phyloP scores from a whole-genome alignment of 1,139 yeast species.

The Wickerhamomyces sp. region DNA sequence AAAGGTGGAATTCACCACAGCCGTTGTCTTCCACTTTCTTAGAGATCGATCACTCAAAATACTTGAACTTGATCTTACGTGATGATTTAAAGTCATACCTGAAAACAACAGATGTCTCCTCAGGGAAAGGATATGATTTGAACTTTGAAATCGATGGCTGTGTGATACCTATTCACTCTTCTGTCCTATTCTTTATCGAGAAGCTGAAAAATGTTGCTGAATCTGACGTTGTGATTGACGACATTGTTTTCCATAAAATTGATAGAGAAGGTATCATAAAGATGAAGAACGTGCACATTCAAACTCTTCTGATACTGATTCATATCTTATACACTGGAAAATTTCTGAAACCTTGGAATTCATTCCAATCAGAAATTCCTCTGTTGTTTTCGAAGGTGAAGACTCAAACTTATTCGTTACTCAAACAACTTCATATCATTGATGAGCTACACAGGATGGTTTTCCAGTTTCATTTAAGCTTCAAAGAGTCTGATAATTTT shows the following conservation, averaged over 20 bases:
- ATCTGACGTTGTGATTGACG: slow-evolving; percentile 10
- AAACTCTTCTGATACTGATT: slow-evolving; percentile 27
- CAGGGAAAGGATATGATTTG: slow-evolving; percentile 26
- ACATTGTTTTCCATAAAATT: slow-evolving; percentile 8
- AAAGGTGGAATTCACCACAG: slow-evolving; percentile 10
- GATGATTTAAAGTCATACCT: slow-evolving; percentile 23
- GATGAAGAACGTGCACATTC: slow-evolving; percentile 8
- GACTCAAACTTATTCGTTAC: slow-evolving; percentile 14
- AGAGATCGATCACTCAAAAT: not conserved
- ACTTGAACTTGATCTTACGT: slow-evolving; percentile 15
- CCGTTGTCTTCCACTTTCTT: slow-evolving; percentile 11
- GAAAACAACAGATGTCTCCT: slow-evolving; percentile 14
- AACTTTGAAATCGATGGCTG: slow-evolving; percentile 21
- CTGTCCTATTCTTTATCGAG: slow-evolving; percentile 12
- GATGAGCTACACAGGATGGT: slow-evolving; percentile 21
- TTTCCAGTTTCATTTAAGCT: slow-evolving; percentile 5
- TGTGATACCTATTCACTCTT: slow-evolving; percentile 18
- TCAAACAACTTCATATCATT: slow-evolving; percentile 18
- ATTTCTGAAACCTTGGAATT: slow-evolving; percentile 36
- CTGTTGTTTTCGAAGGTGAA: slow-evolving; percentile 22
- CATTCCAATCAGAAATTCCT: slow-evolving; percentile 17
- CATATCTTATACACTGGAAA: slow-evolving; percentile 46
- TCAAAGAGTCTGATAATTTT: slow-evolving; percentile 9
- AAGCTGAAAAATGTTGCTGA: slow-evolving; percentile 4
- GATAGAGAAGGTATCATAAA: slow-evolving; percentile 6